phyloP scores from a whole-genome alignment of 768 basidiomycete genomes.

The Lentinula guzmanii region DNA sequence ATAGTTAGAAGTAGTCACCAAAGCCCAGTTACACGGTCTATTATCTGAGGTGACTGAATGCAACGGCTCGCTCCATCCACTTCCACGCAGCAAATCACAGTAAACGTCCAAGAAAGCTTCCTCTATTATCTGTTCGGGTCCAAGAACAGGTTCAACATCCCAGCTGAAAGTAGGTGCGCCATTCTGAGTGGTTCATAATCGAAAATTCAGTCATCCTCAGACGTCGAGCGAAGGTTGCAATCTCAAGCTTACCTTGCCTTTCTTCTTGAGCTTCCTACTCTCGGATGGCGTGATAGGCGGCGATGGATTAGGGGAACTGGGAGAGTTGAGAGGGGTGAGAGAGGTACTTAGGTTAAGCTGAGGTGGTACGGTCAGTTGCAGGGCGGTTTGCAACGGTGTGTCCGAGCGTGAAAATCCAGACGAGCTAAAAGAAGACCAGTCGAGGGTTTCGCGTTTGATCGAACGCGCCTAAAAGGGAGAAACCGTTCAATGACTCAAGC shows the following conservation, averaged over 20 bases:
- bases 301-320: neutral
- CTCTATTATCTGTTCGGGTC: slow-evolving; percentile 77
- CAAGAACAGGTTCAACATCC: slow-evolving; percentile 83
- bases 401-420: slow-evolving; percentile 81
- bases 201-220: neutral
- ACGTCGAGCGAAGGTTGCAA: neutral
- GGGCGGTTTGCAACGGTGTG: slow-evolving; percentile 67
- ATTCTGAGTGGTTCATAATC: slow-evolving; percentile 5
- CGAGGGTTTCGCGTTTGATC: slow-evolving; percentile 76
- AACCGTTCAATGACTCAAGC: neutral
- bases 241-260: slow-evolving; percentile 43
- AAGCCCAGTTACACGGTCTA: slow-evolving; percentile 81
- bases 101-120: slow-evolving; percentile 88
- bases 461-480: slow-evolving; percentile 42
- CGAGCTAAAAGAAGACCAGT: slow-evolving; percentile 86
- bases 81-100: slow-evolving; percentile 75
- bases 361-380: slow-evolving; percentile 64
- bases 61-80: slow-evolving; percentile 72
- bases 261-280: slow-evolving; percentile 74
- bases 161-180: slow-evolving; percentile 81
- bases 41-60: slow-evolving; percentile 36
- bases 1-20: slow-evolving; percentile 46
- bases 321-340: neutral
- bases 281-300: slow-evolving; percentile 43
- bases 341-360: slow-evolving; percentile 29